phyloP scores from a whole-genome alignment of 805 yeast genomes.

The Lipomyces yamanashiensis region DNA sequence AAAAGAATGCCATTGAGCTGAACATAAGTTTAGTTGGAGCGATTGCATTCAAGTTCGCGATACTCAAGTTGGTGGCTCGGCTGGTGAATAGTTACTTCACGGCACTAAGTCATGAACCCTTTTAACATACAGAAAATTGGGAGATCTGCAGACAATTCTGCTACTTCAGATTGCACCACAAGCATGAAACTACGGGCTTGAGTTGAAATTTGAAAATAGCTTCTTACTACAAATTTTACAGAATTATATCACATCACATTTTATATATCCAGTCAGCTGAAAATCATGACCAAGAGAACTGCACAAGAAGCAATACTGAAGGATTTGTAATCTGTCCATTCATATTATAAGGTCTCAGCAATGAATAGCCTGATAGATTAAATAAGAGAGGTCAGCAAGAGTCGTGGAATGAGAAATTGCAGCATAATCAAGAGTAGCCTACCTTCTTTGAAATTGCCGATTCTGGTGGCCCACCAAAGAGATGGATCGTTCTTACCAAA shows the following conservation, averaged over 20 bases:
- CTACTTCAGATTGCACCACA: too few species aligned
- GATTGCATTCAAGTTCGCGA: too few species aligned
- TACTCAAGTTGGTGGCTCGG: too few species aligned
- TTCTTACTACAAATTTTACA: neutral
- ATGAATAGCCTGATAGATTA: neutral
- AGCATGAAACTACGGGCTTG: too few species aligned
- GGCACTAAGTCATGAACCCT: too few species aligned
- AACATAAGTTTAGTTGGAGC: too few species aligned
- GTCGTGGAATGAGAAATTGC: neutral
- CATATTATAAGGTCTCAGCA: neutral
- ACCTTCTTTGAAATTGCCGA: constrained; percentile 18
- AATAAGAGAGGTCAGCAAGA: neutral
- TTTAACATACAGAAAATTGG: too few species aligned
- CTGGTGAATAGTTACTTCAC: too few species aligned
- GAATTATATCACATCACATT: too few species aligned
- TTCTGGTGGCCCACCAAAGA: constrained; percentile 20
- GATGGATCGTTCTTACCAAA: constrained; percentile 19
- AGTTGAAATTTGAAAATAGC: too few species aligned
- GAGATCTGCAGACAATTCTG: too few species aligned
- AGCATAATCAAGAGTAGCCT: neutral
- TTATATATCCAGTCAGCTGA: neutral
- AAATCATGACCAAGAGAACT: neutral
- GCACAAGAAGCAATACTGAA: neutral
- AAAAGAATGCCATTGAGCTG: too few species aligned
- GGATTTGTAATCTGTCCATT: neutral